These are phyloP conservation scores for Chalaropsis ovoidea DNA, from an alignment of 2,329 filamentous ascomycete species.

Conservation along the genomic window DNA sequence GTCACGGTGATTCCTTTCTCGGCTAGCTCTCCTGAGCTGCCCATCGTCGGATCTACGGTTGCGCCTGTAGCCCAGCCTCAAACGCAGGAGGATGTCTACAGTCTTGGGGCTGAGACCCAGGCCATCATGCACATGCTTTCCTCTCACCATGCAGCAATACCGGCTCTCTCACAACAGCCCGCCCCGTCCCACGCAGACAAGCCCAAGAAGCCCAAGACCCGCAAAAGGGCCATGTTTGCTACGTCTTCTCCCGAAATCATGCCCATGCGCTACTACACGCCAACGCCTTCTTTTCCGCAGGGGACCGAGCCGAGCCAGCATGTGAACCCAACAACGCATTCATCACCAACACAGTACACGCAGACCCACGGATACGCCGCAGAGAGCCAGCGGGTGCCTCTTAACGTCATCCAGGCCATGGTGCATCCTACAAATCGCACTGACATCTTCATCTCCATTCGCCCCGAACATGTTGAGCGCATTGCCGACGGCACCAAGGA, in stretches of 20 bases:
- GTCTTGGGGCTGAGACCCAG: slow-evolving; percentile 31
- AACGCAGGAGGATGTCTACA: slow-evolving; percentile 27
- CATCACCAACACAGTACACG: not conserved
- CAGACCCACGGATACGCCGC: not conserved
- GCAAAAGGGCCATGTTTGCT: slow-evolving; percentile 21
- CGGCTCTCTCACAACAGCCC: not conserved
- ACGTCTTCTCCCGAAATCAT: slow-evolving; percentile 21
- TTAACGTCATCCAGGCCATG: slow-evolving; percentile 41
- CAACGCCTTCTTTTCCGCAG: slow-evolving; percentile 13
- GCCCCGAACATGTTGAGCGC: slow-evolving; percentile 38
- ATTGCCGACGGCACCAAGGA: slow-evolving; percentile 44
- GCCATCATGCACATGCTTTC: slow-evolving; percentile 19
- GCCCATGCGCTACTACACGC: slow-evolving; percentile 22
- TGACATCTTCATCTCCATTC: slow-evolving; percentile 46
- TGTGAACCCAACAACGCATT: slow-evolving; percentile 19
- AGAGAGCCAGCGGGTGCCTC: slow-evolving; percentile 44
- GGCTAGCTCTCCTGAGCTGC: too few relatives aligned
- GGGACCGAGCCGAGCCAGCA: slow-evolving; percentile 17
- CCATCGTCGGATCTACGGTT: not conserved
- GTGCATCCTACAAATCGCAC: slow-evolving; percentile 41
- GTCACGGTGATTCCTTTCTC: slow-evolving; percentile 6
- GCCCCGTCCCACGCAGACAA: not conserved
- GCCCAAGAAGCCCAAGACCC: not conserved
- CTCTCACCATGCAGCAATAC: not conserved
- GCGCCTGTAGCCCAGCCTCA: not conserved